A percentile compares a stretch with the other conserved stretches of the same genome.
Conservation (phyloP, 129 eudicot genomes). For the sunflower (Helianthus annuus) region DNA sequence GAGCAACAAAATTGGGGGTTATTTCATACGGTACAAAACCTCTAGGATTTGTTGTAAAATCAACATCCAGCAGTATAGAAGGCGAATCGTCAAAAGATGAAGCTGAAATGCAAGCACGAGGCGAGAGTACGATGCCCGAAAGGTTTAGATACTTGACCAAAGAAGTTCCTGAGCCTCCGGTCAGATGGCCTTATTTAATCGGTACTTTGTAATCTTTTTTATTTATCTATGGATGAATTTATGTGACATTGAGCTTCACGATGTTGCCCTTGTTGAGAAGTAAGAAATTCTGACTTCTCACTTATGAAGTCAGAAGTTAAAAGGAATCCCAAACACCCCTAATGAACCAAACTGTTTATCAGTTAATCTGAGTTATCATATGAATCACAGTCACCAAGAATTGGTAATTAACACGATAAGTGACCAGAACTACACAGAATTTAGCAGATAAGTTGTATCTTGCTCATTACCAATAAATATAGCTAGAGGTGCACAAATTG, state of each 20-base stretch:
- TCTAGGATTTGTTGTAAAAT: constrained; percentile 40
- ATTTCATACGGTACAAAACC: constrained; percentile 19
- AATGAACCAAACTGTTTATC: not conserved
- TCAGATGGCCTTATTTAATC: constrained; percentile 73
- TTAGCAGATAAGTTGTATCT: too few relatives aligned
- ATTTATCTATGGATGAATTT: not conserved
- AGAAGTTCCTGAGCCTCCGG: constrained; percentile 61
- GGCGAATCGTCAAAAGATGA: constrained; percentile 24
- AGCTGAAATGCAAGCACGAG: constrained; percentile 45
- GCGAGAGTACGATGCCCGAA: constrained; percentile 68
- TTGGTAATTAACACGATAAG: too few relatives aligned
- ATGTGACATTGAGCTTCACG: not conserved
- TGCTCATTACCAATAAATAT: too few relatives aligned
- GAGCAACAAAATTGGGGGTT: constrained; percentile 32
- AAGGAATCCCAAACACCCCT: too few relatives aligned
- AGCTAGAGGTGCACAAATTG: too few relatives aligned
- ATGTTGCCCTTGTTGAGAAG: too few relatives aligned
- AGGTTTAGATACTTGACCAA: constrained; percentile 61
- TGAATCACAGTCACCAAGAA: too few relatives aligned
- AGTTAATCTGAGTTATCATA: too few relatives aligned
- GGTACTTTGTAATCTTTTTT: constrained; percentile 31
- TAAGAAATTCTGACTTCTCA: too few relatives aligned
- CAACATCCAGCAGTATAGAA: constrained; percentile 32
- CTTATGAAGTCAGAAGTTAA: too few relatives aligned
- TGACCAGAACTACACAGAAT: too few relatives aligned